Conservation (phyloP, 495 filamentous ascomycete species). For the Aspergillus ellipticus region DNA sequence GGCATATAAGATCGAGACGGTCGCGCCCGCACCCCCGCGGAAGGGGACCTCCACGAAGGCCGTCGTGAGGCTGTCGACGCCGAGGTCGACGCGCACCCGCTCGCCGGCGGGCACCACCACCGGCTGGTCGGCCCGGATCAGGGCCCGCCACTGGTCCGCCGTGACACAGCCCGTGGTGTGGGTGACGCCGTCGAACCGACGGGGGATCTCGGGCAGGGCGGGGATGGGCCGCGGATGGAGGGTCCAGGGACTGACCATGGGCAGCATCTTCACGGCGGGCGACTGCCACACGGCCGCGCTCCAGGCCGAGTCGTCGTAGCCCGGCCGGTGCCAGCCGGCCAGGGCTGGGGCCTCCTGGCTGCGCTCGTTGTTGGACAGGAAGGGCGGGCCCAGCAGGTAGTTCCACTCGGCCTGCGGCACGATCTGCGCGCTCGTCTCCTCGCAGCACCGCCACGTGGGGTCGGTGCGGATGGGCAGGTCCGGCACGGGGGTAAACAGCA, state of each 20-base stretch:
- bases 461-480: conserved; percentile 12
- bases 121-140: neutral
- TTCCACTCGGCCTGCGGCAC: conserved; percentile 21
- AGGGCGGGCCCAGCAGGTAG: conserved; percentile 21
- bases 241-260: conserved; percentile 21
- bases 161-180: neutral
- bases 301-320: conserved; percentile 23
- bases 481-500: conserved; percentile 13
- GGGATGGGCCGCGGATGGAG: conserved; percentile 20
- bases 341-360: conserved; percentile 7
- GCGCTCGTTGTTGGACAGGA: conserved; percentile 24
- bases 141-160: neutral
- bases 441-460: conserved; percentile 17
- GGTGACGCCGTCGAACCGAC: conserved; percentile 13
- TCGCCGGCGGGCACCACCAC: conserved; percentile 11
- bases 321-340: conserved; percentile 11
- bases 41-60: conserved; percentile 21
- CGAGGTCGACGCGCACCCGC: conserved; percentile 14
- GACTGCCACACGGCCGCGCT: conserved; percentile 10
- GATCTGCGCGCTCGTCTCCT: conserved; percentile 14
- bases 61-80: conserved; percentile 14
- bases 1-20: conserved; percentile 16
- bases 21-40: conserved; percentile 11
- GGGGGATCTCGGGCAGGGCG: conserved; percentile 10
- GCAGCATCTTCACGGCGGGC: conserved; percentile 21